Evolutionary conservation across 2,329 filamentous ascomycete genomes (phyloP).

Genomic region (Trichophaea hybrida): DNA sequence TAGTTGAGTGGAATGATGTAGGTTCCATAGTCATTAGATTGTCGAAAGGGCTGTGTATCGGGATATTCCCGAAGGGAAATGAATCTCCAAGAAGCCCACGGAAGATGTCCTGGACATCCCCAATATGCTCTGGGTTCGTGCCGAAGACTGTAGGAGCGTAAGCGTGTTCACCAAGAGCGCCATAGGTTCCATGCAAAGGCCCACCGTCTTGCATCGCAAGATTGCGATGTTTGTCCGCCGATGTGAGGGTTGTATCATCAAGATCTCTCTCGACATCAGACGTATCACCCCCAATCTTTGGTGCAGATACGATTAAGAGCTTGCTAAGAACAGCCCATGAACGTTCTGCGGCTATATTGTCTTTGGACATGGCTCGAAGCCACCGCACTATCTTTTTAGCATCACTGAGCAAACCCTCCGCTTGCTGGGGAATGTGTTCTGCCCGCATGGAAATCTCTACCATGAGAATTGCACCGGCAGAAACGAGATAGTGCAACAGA

Average conservation of each 20-base stretch:
- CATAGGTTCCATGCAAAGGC: not conserved
- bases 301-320: slow-evolving; percentile 20
- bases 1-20: not conserved
- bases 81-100: slow-evolving; percentile 12
- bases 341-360: slow-evolving; percentile 24
- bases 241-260: slow-evolving; percentile 1
- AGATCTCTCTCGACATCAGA: slow-evolving; percentile 14
- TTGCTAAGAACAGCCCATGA: slow-evolving; percentile 25
- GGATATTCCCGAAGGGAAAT: slow-evolving; percentile 17
- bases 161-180: slow-evolving; percentile 1
- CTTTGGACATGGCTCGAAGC: slow-evolving; percentile 25
- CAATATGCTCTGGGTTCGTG: slow-evolving; percentile 1
- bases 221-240: slow-evolving; percentile 4
- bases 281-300: slow-evolving; percentile 21
- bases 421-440: slow-evolving; percentile 27
- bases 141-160: not conserved
- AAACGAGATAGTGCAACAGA: slow-evolving; percentile 26
- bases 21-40: slow-evolving; percentile 11
- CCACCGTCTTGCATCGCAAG: not conserved
- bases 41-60: slow-evolving; percentile 16
- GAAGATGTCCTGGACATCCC: slow-evolving; percentile 15
- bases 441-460: slow-evolving; percentile 27
- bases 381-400: slow-evolving; percentile 25
- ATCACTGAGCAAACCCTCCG: slow-evolving; percentile 22
- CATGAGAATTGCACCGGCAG: slow-evolving; percentile 25